Evolutionary conservation across 148 eudicot species (phyloP).

Genomic region (Dysphania ambrosioides): DNA sequence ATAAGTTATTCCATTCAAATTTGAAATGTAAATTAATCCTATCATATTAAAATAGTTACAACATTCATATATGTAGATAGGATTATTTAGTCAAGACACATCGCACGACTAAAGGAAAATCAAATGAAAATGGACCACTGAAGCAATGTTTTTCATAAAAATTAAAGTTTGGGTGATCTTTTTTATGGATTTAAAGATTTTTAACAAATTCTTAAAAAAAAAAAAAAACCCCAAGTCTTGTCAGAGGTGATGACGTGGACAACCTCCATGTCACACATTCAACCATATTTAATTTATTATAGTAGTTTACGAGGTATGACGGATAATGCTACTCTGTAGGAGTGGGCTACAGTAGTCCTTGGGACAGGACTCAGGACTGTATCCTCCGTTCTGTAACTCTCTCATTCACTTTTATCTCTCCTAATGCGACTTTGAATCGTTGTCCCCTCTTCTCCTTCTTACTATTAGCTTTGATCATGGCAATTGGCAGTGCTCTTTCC

Average conservation of each 20-base stretch:
- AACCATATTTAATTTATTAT: no score
- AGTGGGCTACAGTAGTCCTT: not conserved
- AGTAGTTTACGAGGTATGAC: not conserved
- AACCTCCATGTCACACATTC: not conserved
- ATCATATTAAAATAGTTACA: no score
- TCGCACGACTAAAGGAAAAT: no score
- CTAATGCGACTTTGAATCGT: not conserved
- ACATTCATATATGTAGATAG: no score
- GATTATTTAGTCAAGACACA: no score
- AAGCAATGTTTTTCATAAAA: no score
- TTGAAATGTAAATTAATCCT: no score
- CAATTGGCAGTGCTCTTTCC: conserved; percentile 32
- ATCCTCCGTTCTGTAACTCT: conserved; percentile 1
- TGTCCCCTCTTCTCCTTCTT: not conserved
- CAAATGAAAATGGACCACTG: no score
- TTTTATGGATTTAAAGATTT: no score
- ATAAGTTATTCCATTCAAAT: no score
- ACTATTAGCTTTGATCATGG: conserved; percentile 17
- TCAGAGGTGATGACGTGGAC: conserved; percentile 1
- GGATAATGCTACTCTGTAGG: conserved; percentile 20
- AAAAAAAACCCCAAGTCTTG: not conserved
- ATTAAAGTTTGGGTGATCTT: no score
- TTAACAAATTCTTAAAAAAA: no score
- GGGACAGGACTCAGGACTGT: not conserved
- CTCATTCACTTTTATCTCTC: not conserved